Evolutionary conservation across 1,284 basidiomycete genomes (phyloP).

Genomic region (Apiotrichum porosum): DNA sequence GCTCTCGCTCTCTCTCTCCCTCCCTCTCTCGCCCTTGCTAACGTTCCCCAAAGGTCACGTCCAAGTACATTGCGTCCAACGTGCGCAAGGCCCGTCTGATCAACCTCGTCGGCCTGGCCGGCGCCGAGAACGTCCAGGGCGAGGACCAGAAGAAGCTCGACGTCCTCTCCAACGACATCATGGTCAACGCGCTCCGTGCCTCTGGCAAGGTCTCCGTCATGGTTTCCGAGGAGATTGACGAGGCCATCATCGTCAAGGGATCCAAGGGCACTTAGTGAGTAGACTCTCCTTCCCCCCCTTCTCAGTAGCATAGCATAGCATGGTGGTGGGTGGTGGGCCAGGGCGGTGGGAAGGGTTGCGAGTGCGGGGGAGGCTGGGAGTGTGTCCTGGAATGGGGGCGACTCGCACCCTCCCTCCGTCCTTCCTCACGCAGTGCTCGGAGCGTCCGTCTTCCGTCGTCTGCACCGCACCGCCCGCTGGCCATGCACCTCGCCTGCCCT

Average conservation of each 20-base stretch:
- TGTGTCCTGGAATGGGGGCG: no score
- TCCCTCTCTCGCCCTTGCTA: slow-evolving; percentile 85
- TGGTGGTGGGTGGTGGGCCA: no score
- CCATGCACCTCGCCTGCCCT: no score
- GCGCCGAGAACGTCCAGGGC: slow-evolving; percentile 93
- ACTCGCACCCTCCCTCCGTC: no score
- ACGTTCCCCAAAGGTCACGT: slow-evolving; percentile 56
- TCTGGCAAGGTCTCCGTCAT: slow-evolving; percentile 94
- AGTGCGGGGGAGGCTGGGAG: neutral
- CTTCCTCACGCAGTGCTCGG: no score
- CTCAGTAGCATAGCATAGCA: no score
- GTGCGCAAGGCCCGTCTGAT: slow-evolving; percentile 95
- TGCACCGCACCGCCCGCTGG: no score
- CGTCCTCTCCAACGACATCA: slow-evolving; percentile 97
- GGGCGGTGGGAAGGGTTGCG: no score
- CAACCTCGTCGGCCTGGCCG: slow-evolving; percentile 96
- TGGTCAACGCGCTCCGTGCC: slow-evolving; percentile 91
- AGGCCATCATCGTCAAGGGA: slow-evolving; percentile 73
- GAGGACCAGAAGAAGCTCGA: slow-evolving; percentile 99
- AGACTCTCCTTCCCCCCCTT: no score
- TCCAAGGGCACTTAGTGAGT: slow-evolving; percentile 63
- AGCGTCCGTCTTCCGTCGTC: no score
- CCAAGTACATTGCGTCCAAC: slow-evolving; percentile 92
- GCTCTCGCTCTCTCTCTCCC: slow-evolving; percentile 50
- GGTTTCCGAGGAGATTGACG: slow-evolving; percentile 88